Evolutionary conservation across 1,284 basidiomycete species (phyloP).

Genomic region (Coniophora puteana): DNA sequence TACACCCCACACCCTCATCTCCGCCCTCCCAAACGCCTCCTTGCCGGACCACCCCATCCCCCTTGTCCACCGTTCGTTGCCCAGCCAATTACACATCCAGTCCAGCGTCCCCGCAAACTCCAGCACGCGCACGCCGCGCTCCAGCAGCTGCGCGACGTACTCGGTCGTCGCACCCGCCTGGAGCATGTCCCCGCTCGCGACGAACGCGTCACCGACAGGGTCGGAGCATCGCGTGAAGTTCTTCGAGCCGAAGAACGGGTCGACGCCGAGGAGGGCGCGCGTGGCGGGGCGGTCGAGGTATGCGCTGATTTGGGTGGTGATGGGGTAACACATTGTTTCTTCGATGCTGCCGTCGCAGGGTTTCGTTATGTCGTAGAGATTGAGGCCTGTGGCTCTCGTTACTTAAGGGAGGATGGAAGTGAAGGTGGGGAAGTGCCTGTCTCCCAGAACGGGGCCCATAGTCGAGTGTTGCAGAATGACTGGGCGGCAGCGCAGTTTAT

Average conservation of each 20-base stretch:
- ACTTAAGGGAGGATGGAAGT: background rate
- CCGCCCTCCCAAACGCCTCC: slow-evolving; percentile 41
- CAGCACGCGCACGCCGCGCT: slow-evolving; percentile 68
- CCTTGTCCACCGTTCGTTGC: slow-evolving; percentile 64
- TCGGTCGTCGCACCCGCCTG: slow-evolving; percentile 33
- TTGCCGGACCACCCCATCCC: slow-evolving; percentile 63
- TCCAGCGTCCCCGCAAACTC: slow-evolving; percentile 75
- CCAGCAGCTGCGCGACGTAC: slow-evolving; percentile 62
- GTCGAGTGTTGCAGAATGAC: slow-evolving; percentile 40
- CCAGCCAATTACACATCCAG: slow-evolving; percentile 76
- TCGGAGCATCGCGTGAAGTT: slow-evolving; percentile 50
- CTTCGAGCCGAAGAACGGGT: slow-evolving; percentile 34
- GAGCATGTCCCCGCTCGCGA: too few species aligned
- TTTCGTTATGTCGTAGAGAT: slow-evolving; percentile 63
- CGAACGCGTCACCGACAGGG: slow-evolving; percentile 42
- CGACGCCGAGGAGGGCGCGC: slow-evolving; percentile 57
- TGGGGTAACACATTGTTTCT: slow-evolving; percentile 45
- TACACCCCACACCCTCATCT: slow-evolving; percentile 52
- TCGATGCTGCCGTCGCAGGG: slow-evolving; percentile 42
- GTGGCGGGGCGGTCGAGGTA: slow-evolving; percentile 58
- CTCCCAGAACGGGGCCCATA: slow-evolving; percentile 28
- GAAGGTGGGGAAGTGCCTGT: slow-evolving; percentile 27
- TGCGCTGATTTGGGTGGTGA: slow-evolving; percentile 36
- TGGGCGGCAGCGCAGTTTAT: slow-evolving; percentile 50
- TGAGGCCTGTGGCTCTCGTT: too few species aligned